Evolutionary conservation across 305 asterid species (phyloP).

Genomic region (Lippia alba): DNA sequence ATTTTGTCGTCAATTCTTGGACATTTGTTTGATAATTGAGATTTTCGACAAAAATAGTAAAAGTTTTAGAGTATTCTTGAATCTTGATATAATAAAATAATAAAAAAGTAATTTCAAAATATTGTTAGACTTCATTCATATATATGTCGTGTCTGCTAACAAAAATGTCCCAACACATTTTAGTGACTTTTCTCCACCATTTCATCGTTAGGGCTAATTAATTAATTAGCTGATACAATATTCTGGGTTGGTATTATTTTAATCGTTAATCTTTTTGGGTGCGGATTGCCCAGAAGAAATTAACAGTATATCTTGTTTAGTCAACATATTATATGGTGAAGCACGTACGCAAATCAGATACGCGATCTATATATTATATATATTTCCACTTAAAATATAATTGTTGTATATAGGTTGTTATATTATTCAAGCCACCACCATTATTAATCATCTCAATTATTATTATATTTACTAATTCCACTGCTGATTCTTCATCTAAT

Average conservation of each 20-base stretch:
- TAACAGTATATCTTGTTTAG: slow-evolving; percentile 25
- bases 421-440: slow-evolving; percentile 48
- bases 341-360: slow-evolving; percentile 34
- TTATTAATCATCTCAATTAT: slow-evolving; percentile 30
- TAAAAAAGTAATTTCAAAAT: no score
- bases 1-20: no score
- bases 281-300: slow-evolving; percentile 34
- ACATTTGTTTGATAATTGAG: no score
- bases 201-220: no score
- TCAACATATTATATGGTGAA: slow-evolving; percentile 30
- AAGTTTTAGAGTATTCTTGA: no score
- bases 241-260: background rate
- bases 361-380: slow-evolving; percentile 32
- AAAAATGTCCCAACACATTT: no score
- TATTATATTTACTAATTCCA: slow-evolving; percentile 32
- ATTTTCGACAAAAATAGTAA: no score
- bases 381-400: slow-evolving; percentile 25
- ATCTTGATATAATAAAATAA: no score
- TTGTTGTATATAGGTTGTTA: slow-evolving; percentile 14
- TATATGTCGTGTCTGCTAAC: no score
- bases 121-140: no score
- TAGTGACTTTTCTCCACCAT: no score
- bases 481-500: slow-evolving; percentile 6
- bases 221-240: background rate
- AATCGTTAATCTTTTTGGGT: slow-evolving; percentile 35